Percentiles rank a stretch among this genome's conserved stretches.
Conservation (phyloP, 2,329 filamentous ascomycete species). For the Colletotrichum coccodes region DNA sequence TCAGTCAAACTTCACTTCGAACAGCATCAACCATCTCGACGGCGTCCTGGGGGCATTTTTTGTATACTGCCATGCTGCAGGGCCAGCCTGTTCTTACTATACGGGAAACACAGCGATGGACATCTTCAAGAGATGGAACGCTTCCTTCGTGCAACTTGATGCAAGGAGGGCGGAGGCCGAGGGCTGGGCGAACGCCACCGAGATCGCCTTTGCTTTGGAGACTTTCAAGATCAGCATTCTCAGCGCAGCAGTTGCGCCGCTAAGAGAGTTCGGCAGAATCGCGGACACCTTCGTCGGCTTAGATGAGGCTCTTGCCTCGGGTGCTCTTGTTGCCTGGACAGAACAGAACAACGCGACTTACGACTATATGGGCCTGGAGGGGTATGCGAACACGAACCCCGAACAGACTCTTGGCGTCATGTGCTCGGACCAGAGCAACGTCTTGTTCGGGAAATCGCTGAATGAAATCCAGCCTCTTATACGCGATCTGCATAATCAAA, state of each 20-base stretch:
- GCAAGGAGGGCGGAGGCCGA: conserved; percentile 27
- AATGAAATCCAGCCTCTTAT: not conserved
- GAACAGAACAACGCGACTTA: not conserved
- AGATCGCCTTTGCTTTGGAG: conserved; percentile 1
- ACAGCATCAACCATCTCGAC: conserved; percentile 54
- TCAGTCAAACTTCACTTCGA: conserved; percentile 44
- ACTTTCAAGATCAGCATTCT: conserved; percentile 1
- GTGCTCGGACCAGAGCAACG: conserved; percentile 4
- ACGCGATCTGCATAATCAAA: not conserved
- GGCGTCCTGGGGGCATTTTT: conserved; percentile 54
- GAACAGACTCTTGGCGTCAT: conserved; percentile 1
- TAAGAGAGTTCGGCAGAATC: not conserved
- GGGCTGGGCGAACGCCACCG: conserved; percentile 32
- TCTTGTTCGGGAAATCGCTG: not conserved
- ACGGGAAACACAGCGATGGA: conserved; percentile 42
- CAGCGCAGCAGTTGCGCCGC: not conserved
- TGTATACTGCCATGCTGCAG: conserved; percentile 52
- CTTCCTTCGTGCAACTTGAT: conserved; percentile 34
- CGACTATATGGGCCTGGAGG: not conserved
- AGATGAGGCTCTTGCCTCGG: not conserved
- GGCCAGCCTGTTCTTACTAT: conserved; percentile 51
- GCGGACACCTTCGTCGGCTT: not conserved
- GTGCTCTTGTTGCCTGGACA: not conserved
- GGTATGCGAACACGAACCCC: not conserved
- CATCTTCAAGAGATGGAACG: conserved; percentile 42